These are phyloP conservation scores for Phytophthora cryptogea DNA, from an alignment of 352 stramenopile genomes.

Conservation along the genomic window DNA sequence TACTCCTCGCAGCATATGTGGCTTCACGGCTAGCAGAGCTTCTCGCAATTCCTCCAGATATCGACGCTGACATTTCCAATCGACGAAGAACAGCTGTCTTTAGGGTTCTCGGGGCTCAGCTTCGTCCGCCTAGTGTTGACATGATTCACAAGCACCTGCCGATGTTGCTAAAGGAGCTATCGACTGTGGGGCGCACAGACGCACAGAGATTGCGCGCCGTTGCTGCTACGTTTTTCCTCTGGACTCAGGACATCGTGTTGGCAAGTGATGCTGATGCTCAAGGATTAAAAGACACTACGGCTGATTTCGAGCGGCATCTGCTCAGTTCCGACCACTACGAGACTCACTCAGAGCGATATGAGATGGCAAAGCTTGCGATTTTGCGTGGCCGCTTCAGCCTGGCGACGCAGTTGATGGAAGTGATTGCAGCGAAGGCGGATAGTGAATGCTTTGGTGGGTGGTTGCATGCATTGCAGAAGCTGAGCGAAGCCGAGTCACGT, in stretches of 20 bases:
- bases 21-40: slow-evolving; percentile 33
- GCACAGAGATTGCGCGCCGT: slow-evolving; percentile 31
- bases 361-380: slow-evolving; percentile 48
- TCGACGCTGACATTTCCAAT: slow-evolving; percentile 6
- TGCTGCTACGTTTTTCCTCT: slow-evolving; percentile 38
- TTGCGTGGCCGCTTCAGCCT: slow-evolving; percentile 38
- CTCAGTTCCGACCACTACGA: slow-evolving; percentile 24
- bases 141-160: slow-evolving; percentile 24
- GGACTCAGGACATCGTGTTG: slow-evolving; percentile 23
- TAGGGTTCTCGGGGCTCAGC: slow-evolving; percentile 23
- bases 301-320: slow-evolving; percentile 26
- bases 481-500: slow-evolving; percentile 42
- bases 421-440: slow-evolving; percentile 30
- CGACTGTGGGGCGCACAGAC: slow-evolving; percentile 9
- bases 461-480: slow-evolving; percentile 37
- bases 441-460: slow-evolving; percentile 57
- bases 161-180: slow-evolving; percentile 32
- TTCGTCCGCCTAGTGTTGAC: slow-evolving; percentile 15
- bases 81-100: slow-evolving; percentile 25
- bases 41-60: slow-evolving; percentile 18
- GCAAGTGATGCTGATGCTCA: not conserved
- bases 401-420: slow-evolving; percentile 30
- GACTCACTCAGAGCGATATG: slow-evolving; percentile 49
- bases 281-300: slow-evolving; percentile 6
- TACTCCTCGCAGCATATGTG: slow-evolving; percentile 14